Evolutionary conservation across 2,329 filamentous ascomycete genomes (phyloP).

Genomic region (Nigrospora osmanthi): DNA sequence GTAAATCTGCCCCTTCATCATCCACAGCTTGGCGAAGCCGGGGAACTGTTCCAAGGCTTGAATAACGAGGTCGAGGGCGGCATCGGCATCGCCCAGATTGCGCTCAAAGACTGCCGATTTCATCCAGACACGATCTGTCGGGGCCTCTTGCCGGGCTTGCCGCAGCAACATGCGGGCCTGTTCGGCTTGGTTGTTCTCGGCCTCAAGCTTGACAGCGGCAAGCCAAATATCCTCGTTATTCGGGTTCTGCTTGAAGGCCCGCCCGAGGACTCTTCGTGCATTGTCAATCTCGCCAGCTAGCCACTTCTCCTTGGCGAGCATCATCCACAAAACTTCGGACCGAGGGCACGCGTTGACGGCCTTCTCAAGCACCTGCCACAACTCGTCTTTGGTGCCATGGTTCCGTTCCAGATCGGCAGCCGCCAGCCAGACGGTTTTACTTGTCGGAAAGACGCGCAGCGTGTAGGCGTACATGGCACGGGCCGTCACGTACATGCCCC

Average conservation of each 20-base stretch:
- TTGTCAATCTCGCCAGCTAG: slow-evolving; percentile 80
- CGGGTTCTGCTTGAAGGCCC: slow-evolving; percentile 89
- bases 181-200: slow-evolving; percentile 75
- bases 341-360: slow-evolving; percentile 89
- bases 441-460: slow-evolving; percentile 81
- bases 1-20: slow-evolving; percentile 99
- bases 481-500: slow-evolving; percentile 82
- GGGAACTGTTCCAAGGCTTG: slow-evolving; percentile 85
- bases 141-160: slow-evolving; percentile 78
- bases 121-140: slow-evolving; percentile 95
- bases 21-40: slow-evolving; percentile 81
- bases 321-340: slow-evolving; percentile 89
- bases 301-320: slow-evolving; percentile 93
- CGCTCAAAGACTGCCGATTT: slow-evolving; percentile 92
- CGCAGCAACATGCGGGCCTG: slow-evolving; percentile 76
- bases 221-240: slow-evolving; percentile 99
- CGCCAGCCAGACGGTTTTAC: slow-evolving; percentile 81
- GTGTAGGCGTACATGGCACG: slow-evolving; percentile 90
- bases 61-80: slow-evolving; percentile 78
- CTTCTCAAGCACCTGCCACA: slow-evolving; percentile 83
- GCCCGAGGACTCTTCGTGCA: slow-evolving; percentile 75
- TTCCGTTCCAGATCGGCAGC: slow-evolving; percentile 87
- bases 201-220: slow-evolving; percentile 90
- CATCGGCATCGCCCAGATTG: slow-evolving; percentile 69
- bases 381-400: slow-evolving; percentile 73